Evolutionary conservation across 805 yeast species (phyloP), one percentile per base, ranked within the genome.

Genomic region (Yarrowia hollandica): DNA sequence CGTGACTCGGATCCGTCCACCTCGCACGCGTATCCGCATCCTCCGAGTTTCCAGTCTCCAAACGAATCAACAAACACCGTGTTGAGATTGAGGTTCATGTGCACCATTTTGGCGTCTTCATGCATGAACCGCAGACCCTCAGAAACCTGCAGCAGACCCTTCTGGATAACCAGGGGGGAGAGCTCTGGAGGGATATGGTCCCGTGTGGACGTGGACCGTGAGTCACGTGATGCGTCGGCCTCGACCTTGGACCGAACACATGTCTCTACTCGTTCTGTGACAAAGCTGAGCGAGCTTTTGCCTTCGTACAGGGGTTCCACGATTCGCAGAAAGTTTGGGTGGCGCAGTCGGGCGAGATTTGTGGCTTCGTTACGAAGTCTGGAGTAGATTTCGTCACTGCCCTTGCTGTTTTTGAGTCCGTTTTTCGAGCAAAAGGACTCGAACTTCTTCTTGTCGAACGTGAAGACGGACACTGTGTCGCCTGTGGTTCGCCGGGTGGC

Each of bases 41-140:
- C 97, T 6, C 87, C 80, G 2, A 94, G 69, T 70, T 92, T 94
- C 98, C 99, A 94, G 72, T 94, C 98, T 4, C 95, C 91, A 59
- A 72, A 71, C 14, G 83, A 86, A 64, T 87, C 91, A 16, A 92
- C 80, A 60, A 86, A 80, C 1, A 94, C 77, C 0, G 96, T 81
- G 8, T 80, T 74, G 0, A 99, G 99, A 63, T 84, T 84, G 30
- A 94, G 64, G 64, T 90, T 88, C 63, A 88, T 70, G 72, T 92
- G 96, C 6, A 88, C 85, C 23, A 83, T 79, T 23, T 84, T 79
- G 18, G 95, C 87, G 61, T 82, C 81, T 59, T 82, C 81, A 69
- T 94, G 97, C 41, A 94, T 78, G 67, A 94, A 94, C 63, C 86
- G 85, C 42, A 94, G 71, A 0, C 90, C 96, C 61, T 85, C 85